Evolutionary conservation across 73 alveolate genomes (phyloP).

Genomic region (Breviolum minutum): DNA sequence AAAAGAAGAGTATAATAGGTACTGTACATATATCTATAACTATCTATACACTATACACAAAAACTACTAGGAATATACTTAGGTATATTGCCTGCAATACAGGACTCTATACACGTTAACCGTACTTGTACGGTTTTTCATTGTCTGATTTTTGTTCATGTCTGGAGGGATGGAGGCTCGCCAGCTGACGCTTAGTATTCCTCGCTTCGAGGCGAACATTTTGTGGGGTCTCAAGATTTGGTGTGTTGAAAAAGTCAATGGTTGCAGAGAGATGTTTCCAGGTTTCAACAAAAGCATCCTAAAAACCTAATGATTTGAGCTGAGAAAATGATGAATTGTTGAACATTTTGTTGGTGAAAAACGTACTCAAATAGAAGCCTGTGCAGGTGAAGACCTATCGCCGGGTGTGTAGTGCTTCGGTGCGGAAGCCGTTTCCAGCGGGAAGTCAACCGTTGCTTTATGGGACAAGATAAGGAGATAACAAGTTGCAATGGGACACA

Average conservation of each 20-base stretch:
- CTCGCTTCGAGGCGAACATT: conserved; percentile 29
- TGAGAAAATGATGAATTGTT: too few species aligned
- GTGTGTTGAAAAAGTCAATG: not conserved
- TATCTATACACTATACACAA: too few species aligned
- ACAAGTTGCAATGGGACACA: too few species aligned
- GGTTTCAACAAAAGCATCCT: too few species aligned
- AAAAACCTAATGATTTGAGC: too few species aligned
- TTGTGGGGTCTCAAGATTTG: not conserved
- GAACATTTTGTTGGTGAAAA: too few species aligned
- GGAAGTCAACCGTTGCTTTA: not conserved
- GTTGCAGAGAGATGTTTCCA: not conserved
- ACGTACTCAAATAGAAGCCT: too few species aligned
- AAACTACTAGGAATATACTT: not conserved
- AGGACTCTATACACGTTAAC: not conserved
- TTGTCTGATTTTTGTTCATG: not conserved
- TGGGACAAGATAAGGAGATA: not conserved
- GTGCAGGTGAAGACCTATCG: conserved; percentile 74
- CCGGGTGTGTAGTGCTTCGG: conserved; percentile 56
- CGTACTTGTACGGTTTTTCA: not conserved
- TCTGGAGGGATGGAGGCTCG: conserved; percentile 66
- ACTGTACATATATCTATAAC: not conserved
- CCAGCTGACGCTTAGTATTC: conserved; percentile 53
- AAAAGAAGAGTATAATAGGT: not conserved
- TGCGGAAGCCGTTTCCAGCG: not conserved
- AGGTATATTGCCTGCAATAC: not conserved